phyloP scores from a whole-genome alignment of 176 grass and related monocot species.

The Aegilops speltoides region DNA sequence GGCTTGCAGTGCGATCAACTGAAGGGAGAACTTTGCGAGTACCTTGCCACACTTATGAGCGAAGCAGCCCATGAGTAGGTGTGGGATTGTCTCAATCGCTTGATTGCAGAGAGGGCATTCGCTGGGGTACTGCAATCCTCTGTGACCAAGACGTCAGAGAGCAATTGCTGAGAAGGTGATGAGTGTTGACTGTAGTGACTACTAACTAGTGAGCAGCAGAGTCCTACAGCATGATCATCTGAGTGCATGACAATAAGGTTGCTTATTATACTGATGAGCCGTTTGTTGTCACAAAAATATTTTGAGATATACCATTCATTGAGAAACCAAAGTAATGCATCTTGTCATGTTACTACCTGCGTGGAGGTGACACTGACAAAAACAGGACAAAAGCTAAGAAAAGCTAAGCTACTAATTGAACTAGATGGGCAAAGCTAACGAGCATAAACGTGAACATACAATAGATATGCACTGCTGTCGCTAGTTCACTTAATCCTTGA shows the following conservation, averaged over 20 bases:
- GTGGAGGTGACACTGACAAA: not conserved
- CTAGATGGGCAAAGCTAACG: not conserved
- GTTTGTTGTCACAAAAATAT: not conserved
- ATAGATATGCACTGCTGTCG: not conserved
- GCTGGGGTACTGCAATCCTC: not conserved
- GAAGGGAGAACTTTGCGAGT: not conserved
- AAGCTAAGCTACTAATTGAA: not conserved
- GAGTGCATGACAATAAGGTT: not conserved
- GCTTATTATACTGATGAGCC: not conserved
- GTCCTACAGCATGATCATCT: not conserved
- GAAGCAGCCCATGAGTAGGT: not conserved
- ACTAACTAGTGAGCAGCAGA: not conserved
- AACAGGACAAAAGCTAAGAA: not conserved
- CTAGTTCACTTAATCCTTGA: not conserved
- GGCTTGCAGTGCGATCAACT: not conserved
- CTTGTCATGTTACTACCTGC: not conserved
- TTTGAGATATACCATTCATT: not conserved
- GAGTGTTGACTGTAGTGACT: not conserved
- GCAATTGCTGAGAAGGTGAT: not conserved
- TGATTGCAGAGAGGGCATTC: not conserved
- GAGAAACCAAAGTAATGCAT: not conserved
- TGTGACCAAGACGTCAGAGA: not conserved
- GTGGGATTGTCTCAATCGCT: not conserved
- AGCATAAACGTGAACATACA: not conserved
- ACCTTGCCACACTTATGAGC: not conserved